Evolutionary conservation across 768 basidiomycete genomes (phyloP), one percentile per base, ranked within the genome.

Genomic region (Inosperma sp.): DNA sequence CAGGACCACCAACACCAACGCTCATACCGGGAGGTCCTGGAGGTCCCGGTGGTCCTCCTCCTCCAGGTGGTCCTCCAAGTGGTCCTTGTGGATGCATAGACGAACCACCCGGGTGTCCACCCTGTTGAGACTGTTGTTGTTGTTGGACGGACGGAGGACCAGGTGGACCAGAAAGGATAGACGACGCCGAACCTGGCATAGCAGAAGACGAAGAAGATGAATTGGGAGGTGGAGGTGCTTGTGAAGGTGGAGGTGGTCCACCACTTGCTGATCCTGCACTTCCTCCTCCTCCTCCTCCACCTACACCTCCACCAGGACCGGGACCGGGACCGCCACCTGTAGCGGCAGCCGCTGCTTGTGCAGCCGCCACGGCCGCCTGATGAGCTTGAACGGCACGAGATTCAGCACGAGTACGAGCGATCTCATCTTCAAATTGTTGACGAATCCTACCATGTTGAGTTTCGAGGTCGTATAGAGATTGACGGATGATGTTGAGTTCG

Each of bases 401-500:
- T 62, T 92, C 88, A 3, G 78, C 70, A 21, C 91, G 78, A 10
- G 92, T 76, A 26, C 84, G 77, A 5, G 72, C 70, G 50, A 95
- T 72, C 57, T 96, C 93, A 2, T 88, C 84, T 62, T 96, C 93
- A 61, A 91, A 95, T 62, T 86, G 83, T 54, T 86, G 81, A 27
- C 92, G 79, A 46, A 92, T 82, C 73, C 93, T 91, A 55, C 77
- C 78, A 58, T 98, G 93, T 54, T 88, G 86, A 0, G 82, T 72
- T 65, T 99, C 95, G 49, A 99, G 83, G 57, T 97, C 93, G 63
- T 93, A 94, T 9, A 97, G 76, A 2, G 88, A 82, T 61, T 92
- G 86, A 29, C 93, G 82, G 61, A 99, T 93, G 62, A 86, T 82
- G 58, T 86, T 88, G 48, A 97, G 74, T 65, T 98, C 95, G 65